Base-by-base conservation (phyloP, 2,329 filamentous ascomycete genomes). In the Fusarium poae region DNA sequence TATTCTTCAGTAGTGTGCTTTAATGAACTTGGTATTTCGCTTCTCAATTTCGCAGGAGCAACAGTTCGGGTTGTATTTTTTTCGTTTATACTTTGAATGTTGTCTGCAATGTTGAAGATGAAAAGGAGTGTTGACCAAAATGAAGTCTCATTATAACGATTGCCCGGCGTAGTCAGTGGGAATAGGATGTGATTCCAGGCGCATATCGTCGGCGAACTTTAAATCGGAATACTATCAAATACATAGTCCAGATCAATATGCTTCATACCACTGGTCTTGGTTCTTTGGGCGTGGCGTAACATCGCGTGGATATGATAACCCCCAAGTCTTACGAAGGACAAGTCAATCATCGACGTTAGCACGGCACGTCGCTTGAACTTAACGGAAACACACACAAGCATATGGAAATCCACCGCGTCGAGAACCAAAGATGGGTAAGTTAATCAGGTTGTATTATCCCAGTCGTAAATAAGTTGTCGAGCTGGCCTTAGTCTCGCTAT, bases 381-480 rank as follows among this genome's bases (percentile, higher is more conserved):
- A 35, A 13, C n/a, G 13, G 16, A 18, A 42, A n/a, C 23, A 44
- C 32, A 30, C 27, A 32, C 21, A 42, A 23, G 23, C 16, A 20
- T 20, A 32, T 30, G 45, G 29, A 8, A 42, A 32, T 48, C 23
- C 27, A 34, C 45, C 30, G 35, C n/a, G 20, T 18, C 13, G 13
- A 21, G 29, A n/a, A 18, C 29, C 27, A 16, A 12, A 16, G n/a
- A 34, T 27, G 40, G 32, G 27, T 34, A 29, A 51, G 34, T 37
- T 59, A n/a, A 35, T 51, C 35, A 48, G 43, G 32, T 79, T 23
- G 76, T 80, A 67, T 77, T 78, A 78, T 50, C 75, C 63, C 77
- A 67, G 61, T 70, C 66, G 66, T 75, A 72, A 72, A 74, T 74
- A 62, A 74, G 71, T 53, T 49, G 64, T 65, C 46, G 62, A 64